phyloP scores from a whole-genome alignment of 2,329 filamentous ascomycete genomes.

The Pseudogymnoascus sp. region DNA sequence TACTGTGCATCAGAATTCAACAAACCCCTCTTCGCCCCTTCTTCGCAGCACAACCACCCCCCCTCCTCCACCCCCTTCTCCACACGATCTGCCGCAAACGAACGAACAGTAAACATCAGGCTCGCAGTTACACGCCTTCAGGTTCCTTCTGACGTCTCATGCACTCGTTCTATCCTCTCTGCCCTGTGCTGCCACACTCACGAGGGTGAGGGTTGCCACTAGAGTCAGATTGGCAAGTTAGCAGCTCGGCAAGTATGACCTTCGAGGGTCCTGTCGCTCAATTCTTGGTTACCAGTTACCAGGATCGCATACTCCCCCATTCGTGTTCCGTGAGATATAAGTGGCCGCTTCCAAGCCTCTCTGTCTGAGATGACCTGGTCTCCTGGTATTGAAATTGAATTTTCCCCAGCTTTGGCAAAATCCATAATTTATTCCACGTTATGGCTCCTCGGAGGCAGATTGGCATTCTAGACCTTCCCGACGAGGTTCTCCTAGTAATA shows the following conservation, averaged over 20 bases:
- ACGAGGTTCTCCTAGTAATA: constrained; percentile 5
- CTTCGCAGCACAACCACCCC: not conserved
- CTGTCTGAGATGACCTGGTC: constrained; percentile 4
- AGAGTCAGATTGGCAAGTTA: not conserved
- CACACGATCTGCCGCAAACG: constrained; percentile 1
- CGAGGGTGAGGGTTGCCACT: constrained; percentile 1
- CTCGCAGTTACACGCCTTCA: not conserved
- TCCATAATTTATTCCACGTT: constrained; percentile 3
- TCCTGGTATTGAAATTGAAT: constrained; percentile 5
- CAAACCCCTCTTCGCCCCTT: not conserved
- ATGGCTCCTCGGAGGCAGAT: constrained; percentile 4
- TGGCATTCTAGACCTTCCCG: constrained; percentile 5
- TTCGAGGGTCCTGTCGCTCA: not conserved
- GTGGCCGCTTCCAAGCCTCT: not conserved
- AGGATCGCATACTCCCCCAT: not conserved
- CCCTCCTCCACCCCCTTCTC: not conserved
- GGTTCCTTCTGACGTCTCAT: not conserved
- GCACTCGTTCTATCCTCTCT: not conserved
- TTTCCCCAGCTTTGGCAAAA: constrained; percentile 4
- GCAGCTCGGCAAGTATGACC: not conserved
- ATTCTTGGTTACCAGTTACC: constrained; percentile 5
- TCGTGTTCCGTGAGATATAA: not conserved
- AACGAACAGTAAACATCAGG: not conserved
- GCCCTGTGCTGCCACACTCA: not conserved
- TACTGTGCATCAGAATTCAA: constrained; percentile 1